Conservation (phyloP, 1,284 basidiomycete genomes). For the Cryptococcus jaspeensis region DNA sequence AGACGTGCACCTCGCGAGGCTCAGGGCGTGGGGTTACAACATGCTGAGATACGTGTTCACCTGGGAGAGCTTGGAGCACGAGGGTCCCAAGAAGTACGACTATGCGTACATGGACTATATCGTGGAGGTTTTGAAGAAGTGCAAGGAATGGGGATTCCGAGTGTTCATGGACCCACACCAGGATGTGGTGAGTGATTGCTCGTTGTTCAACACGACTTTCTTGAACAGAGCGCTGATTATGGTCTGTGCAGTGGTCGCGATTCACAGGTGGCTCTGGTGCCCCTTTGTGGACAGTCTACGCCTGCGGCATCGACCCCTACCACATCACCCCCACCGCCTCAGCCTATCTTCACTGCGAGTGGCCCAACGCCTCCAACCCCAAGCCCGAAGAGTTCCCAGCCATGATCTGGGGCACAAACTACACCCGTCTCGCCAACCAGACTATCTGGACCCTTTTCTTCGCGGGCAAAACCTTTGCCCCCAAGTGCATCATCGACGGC, state of each 20-base stretch:
- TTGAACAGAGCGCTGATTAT: neutral
- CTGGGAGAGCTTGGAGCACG: slow-evolving; percentile 93
- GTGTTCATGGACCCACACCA: slow-evolving; percentile 97
- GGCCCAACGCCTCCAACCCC: slow-evolving; percentile 60
- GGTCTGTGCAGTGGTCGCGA: slow-evolving; percentile 78
- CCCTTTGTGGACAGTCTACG: slow-evolving; percentile 89
- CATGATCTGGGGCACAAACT: slow-evolving; percentile 98
- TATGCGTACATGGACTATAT: slow-evolving; percentile 90
- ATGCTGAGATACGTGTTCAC: slow-evolving; percentile 86
- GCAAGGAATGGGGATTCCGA: slow-evolving; percentile 91
- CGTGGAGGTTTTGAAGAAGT: slow-evolving; percentile 78
- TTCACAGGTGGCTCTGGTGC: slow-evolving; percentile 96
- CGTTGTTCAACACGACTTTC: neutral
- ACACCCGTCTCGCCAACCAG: slow-evolving; percentile 80
- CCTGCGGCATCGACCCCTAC: slow-evolving; percentile 86
- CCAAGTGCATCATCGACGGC: slow-evolving; percentile 86
- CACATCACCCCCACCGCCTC: slow-evolving; percentile 81
- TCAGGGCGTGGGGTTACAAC: slow-evolving; percentile 93
- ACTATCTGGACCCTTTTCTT: slow-evolving; percentile 95
- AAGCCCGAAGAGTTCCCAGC: slow-evolving; percentile 74
- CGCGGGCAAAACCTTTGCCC: slow-evolving; percentile 83
- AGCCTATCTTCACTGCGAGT: slow-evolving; percentile 86
- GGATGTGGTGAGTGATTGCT: slow-evolving; percentile 69
- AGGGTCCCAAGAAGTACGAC: slow-evolving; percentile 91
- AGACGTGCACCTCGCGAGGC: slow-evolving; percentile 70